A percentile compares a stretch with the other conserved stretches of the same genome.
Conservation (phyloP, 208 protist genomes). For the Trypanosoma platydactyli region DNA sequence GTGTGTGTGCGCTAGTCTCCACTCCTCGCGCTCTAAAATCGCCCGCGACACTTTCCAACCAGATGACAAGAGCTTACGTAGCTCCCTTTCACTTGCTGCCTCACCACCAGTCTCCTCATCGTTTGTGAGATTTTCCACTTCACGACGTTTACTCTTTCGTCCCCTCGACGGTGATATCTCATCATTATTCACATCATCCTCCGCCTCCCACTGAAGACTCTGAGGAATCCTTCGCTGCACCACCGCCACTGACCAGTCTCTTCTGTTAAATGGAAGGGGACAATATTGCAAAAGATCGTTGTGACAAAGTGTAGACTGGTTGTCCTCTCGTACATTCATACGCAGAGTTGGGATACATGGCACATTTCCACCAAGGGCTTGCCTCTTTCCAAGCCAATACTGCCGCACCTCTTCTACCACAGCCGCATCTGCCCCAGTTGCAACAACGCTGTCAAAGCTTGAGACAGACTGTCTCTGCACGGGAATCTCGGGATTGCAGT, state of each 20-base stretch:
- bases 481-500: constrained; percentile 44
- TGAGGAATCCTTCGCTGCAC: constrained; percentile 28
- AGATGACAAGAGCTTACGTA: constrained; percentile 8
- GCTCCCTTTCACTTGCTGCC: constrained; percentile 9
- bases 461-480: constrained; percentile 39
- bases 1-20: constrained; percentile 49
- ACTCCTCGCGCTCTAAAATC: constrained; percentile 49
- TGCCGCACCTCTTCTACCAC: constrained; percentile 53
- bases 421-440: constrained; percentile 26
- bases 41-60: constrained; percentile 34
- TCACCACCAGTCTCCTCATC: constrained; percentile 9
- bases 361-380: constrained; percentile 46
- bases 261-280: constrained; percentile 77
- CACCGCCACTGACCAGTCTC: constrained; percentile 67
- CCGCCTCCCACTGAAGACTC: not conserved
- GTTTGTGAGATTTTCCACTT: not conserved
- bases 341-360: constrained; percentile 67
- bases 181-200: constrained; percentile 1
- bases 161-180: not conserved
- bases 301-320: constrained; percentile 52
- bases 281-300: constrained; percentile 66
- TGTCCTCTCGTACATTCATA: constrained; percentile 57
- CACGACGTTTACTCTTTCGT: constrained; percentile 14
- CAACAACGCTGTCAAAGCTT: constrained; percentile 28
- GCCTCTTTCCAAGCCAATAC: constrained; percentile 75